Percentiles rank a stretch among this genome's conserved stretches.
phyloP scores from a whole-genome alignment of 768 basidiomycete genomes.

The Suillus bovinus region DNA sequence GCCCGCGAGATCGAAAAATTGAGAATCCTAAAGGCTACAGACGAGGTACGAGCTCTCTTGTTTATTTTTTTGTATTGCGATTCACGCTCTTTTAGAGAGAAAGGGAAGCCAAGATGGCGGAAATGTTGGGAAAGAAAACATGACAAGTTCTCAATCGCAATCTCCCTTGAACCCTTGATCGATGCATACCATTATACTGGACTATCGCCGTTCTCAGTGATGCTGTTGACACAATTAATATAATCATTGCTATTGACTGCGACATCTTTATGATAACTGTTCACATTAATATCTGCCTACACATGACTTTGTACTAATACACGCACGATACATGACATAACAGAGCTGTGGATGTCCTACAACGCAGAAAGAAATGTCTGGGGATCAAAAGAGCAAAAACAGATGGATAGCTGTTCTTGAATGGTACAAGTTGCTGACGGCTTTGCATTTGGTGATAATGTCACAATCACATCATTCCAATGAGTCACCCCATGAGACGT shows the following conservation, averaged over 20 bases:
- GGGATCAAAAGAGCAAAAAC: background rate
- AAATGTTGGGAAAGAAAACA: slow-evolving; percentile 29
- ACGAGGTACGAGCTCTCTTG: slow-evolving; percentile 46
- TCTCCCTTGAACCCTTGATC: too few species aligned
- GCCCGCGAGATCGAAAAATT: slow-evolving; percentile 71
- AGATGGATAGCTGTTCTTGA: background rate
- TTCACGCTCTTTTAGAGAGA: slow-evolving; percentile 41
- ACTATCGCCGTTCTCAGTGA: background rate
- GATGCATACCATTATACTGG: background rate
- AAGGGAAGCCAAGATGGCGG: slow-evolving; percentile 49
- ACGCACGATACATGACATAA: background rate
- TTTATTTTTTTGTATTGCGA: background rate
- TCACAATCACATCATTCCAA: background rate
- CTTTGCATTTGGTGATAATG: background rate
- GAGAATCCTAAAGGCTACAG: slow-evolving; percentile 62
- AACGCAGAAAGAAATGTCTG: background rate
- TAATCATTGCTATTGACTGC: background rate
- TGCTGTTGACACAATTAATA: background rate
- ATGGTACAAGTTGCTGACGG: background rate
- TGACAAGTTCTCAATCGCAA: background rate
- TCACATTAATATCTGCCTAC: background rate
- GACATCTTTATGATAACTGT: background rate
- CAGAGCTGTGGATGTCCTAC: background rate
- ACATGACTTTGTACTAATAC: background rate
- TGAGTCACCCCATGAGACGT: background rate